These are phyloP conservation scores for Epicoccum nigrum DNA, from an alignment of 2,329 filamentous ascomycete genomes.

Conservation along the genomic window DNA sequence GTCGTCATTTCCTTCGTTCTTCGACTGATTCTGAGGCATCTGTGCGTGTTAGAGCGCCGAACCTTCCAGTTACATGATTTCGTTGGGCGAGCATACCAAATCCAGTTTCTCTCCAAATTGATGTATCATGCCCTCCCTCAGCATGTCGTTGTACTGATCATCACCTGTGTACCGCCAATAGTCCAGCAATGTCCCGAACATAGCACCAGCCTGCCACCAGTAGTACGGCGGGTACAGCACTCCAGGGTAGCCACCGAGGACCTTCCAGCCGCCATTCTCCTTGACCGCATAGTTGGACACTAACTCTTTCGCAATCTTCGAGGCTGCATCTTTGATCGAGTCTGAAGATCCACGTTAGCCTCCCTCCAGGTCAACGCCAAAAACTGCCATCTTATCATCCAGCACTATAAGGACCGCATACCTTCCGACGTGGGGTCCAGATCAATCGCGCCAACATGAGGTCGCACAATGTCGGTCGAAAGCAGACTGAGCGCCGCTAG, in stretches of 20 bases:
- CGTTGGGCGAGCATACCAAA: slow-evolving; percentile 24
- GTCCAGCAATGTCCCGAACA: slow-evolving; percentile 73
- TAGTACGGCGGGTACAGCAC: slow-evolving; percentile 58
- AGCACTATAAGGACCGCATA: slow-evolving; percentile 8
- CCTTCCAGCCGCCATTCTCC: slow-evolving; percentile 51
- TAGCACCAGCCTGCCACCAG: slow-evolving; percentile 76
- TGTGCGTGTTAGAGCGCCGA: slow-evolving; percentile 3
- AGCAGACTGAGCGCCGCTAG: slow-evolving; percentile 36
- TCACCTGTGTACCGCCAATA: slow-evolving; percentile 87
- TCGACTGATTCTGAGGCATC: slow-evolving; percentile 46
- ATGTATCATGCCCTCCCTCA: slow-evolving; percentile 55
- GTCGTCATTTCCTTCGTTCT: slow-evolving; percentile 60
- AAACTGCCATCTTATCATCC: neutral
- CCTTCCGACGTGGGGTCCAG: slow-evolving; percentile 34
- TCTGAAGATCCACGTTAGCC: slow-evolving; percentile 29
- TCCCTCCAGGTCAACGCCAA: too few species aligned
- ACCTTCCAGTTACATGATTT: too few species aligned
- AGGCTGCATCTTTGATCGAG: slow-evolving; percentile 56
- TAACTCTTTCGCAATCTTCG: slow-evolving; percentile 54
- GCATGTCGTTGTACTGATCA: slow-evolving; percentile 70
- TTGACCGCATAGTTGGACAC: slow-evolving; percentile 61
- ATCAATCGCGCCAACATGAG: slow-evolving; percentile 26
- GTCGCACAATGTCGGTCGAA: slow-evolving; percentile 27
- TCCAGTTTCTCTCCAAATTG: slow-evolving; percentile 41
- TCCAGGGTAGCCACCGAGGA: slow-evolving; percentile 51